Evolutionary conservation across 352 stramenopile genomes (phyloP), one percentile per base, ranked within the genome.

Genomic region (Phytophthora sp.): DNA sequence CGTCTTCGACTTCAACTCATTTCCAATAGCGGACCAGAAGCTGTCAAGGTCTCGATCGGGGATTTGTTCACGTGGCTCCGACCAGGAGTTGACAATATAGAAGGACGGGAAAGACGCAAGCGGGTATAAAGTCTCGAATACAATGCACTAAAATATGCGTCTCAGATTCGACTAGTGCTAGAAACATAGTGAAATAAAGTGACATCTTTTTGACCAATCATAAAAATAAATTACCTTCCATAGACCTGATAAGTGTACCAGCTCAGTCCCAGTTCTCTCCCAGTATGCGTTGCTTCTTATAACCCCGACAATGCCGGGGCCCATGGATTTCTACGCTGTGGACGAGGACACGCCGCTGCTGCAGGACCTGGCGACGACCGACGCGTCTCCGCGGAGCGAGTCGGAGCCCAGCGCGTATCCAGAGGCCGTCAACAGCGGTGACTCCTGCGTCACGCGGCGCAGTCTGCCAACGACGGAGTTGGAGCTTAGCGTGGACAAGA

Each of bases 401-500:
- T 73, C 46, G 39, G 63, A 73, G 29, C 38, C 49, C 13, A 39
- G 15, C 8, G 33, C 62, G 51, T 76, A 63, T 38, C 47, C 64
- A 1, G 23, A 20, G 16, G 53, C 45, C 5, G 36, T 35, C 24
- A 50, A 39, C 18, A 65, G 57, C 21, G 36, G 46, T 9, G 39
- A 52, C 35, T 71, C 63, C 3, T 57, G 23, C 33, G 7, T 41
- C 12, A 63, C 42, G 8, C 69, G 57, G 6, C 63, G 61, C 53
- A 74, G 51, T 65, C 23, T 71, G 23, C 73, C 70, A 36, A 71
- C 69, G 68, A 90, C 84, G 18, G 84, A 91, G 61, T 65, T 93
- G 47, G 73, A 90, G 58, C 74, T 93, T 24, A 93, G 78, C 59
- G 77, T 90, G 45, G 84, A 93, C 77, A 91, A 93, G 63, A 86